Percentiles rank a stretch among this genome's conserved stretches.
These are phyloP conservation scores for Pseudoscleropodium purum DNA, from an alignment of 225 moss, liverwort and hornwort genomes.

Conservation along the genomic window DNA sequence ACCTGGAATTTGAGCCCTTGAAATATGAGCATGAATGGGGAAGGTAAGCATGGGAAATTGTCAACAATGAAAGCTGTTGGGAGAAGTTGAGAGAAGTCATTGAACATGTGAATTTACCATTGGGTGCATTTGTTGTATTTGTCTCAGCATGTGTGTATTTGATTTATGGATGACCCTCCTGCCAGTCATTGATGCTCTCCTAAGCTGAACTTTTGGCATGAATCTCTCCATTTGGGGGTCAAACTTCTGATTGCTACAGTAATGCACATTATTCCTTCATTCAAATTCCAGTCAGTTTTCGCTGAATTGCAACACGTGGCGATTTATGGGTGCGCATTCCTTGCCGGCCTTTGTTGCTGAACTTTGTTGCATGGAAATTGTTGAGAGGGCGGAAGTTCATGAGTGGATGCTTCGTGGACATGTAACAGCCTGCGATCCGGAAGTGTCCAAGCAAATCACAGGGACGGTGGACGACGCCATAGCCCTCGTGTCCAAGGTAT, in stretches of 20 bases:
- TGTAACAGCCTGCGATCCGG: conserved; percentile 63
- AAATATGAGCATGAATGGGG: background rate
- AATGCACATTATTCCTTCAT: background rate
- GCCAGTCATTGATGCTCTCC: background rate
- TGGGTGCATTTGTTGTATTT: background rate
- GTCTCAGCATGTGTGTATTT: background rate
- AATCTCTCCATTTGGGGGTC: background rate
- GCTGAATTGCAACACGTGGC: background rate
- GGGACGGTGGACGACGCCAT: conserved; percentile 52
- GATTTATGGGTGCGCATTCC: background rate
- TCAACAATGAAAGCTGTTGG: background rate
- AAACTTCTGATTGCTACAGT: background rate
- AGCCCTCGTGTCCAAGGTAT: conserved; percentile 70
- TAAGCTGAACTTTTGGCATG: background rate
- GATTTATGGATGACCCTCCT: background rate
- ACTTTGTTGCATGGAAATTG: background rate
- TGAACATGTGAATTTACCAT: background rate
- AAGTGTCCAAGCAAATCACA: conserved; percentile 53
- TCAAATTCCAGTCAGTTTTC: background rate
- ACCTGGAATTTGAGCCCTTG: background rate
- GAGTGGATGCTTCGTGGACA: background rate
- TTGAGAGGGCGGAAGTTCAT: background rate
- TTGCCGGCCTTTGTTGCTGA: background rate
- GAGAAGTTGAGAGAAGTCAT: background rate
- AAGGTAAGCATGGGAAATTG: background rate